Percentiles rank a stretch among this genome's conserved stretches.
phyloP scores from a whole-genome alignment of 192 early-diverging fungal species.

The Entomortierella lignicola region DNA sequence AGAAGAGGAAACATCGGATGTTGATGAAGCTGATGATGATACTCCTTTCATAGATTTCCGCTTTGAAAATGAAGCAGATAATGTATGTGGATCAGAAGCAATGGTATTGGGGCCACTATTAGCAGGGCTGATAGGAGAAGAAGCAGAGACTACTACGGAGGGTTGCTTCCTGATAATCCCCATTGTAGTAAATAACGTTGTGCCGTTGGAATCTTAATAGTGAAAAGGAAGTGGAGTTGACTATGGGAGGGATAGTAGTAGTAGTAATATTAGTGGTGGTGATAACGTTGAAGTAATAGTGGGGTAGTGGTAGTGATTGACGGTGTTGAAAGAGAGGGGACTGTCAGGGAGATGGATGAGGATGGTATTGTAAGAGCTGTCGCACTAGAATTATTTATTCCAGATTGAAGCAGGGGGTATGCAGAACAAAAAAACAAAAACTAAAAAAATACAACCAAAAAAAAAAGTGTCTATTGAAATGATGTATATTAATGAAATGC shows the following conservation, averaged over 20 bases:
- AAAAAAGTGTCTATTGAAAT: not conserved
- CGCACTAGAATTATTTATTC: not conserved
- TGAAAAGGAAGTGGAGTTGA: too few relatives aligned
- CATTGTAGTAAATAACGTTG: slow-evolving; percentile 11
- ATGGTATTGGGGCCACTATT: not conserved
- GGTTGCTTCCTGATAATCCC: slow-evolving; percentile 19
- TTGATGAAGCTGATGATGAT: too few relatives aligned
- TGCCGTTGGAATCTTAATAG: too few relatives aligned
- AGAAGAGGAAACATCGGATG: not conserved
- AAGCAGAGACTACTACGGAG: not conserved
- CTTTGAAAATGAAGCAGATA: slow-evolving; percentile 9
- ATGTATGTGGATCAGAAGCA: not conserved
- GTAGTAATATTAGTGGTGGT: too few relatives aligned
- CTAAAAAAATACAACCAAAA: not conserved
- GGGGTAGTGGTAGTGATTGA: too few relatives aligned
- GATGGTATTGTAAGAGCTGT: not conserved
- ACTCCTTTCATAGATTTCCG: slow-evolving; percentile 30
- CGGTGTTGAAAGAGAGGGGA: not conserved
- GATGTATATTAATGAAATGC: not conserved
- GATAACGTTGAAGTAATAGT: too few relatives aligned
- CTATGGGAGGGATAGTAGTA: not conserved
- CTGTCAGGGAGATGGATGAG: not conserved
- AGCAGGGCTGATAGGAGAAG: not conserved
- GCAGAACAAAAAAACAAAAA: not conserved
- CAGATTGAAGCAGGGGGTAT: slow-evolving; percentile 5